Evolutionary conservation across 139 green algal species (phyloP), one percentile per base, ranked within the genome.

Genomic region (Nannochloris sp.): DNA sequence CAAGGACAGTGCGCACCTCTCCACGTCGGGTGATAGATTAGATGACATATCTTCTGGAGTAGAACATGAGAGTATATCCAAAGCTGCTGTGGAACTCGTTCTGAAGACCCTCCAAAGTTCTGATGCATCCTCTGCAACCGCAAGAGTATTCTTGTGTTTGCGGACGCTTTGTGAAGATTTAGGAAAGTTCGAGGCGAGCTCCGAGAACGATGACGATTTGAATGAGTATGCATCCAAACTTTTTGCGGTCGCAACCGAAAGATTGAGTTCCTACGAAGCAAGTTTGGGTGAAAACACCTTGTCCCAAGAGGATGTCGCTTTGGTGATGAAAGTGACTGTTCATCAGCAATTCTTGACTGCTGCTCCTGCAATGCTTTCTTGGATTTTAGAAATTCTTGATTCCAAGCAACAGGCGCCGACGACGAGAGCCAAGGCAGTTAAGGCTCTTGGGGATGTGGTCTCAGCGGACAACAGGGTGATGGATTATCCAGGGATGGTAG

Each of bases 391-490:
- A 11, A 66, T 66, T 12, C 31, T 67, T n/a, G 65, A 77, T 30
- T 44, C 48, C 3, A 45, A 28, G 11, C 26, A 29, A 16, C 66
- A 70, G 49, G 64, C 59, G 12, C 44, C 74, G 36, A 67, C 60
- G 3, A 74, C 74, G 14, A 78, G 84, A 2, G 71, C 74, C 40
- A 82, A 84, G 33, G 77, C 81, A 2, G 69, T 94, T 48, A 86
- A 84, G 63, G 78, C 82, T 45, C 66, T 95, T 23, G 82, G 71
- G 1, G 63, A 64, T 3, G 79, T 84, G 23, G 78, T 87, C 2
- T 71, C 87, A 58, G 74, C 67, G 13, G 84, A 95, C 48, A 59
- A 81, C 11, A 55, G 63, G 5, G 58, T 92, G 40, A 71, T 93
- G 20, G 40, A 33, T 4, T 23, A 13, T 55, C 16, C 65, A 2